Conservation (phyloP, 805 yeast genomes). For the Spathaspora sp. region DNA sequence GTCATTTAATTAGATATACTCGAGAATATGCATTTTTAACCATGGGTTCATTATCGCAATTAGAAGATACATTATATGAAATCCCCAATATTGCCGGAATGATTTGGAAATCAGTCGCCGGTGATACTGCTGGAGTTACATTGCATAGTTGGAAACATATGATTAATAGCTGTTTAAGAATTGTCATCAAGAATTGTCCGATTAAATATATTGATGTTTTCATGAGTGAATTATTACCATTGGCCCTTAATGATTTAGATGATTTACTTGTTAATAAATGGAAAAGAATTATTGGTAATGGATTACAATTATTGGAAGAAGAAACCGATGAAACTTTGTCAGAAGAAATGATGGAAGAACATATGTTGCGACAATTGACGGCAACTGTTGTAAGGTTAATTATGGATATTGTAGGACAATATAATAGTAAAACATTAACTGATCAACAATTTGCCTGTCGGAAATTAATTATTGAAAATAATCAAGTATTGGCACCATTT, state of each 20-base stretch:
- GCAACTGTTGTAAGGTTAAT: constrained; percentile 85
- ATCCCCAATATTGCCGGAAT: constrained; percentile 75
- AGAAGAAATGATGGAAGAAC: constrained; percentile 99
- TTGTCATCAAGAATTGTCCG: constrained; percentile 88
- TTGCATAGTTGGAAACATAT: constrained; percentile 97
- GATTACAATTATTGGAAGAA: constrained; percentile 52
- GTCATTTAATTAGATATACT: constrained; percentile 92
- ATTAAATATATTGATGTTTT: constrained; percentile 60
- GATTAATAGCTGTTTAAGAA: constrained; percentile 83
- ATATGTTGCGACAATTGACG: constrained; percentile 85
- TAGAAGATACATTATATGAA: constrained; percentile 85
- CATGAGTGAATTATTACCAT: constrained; percentile 76
- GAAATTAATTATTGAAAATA: constrained; percentile 59
- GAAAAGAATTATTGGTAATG: constrained; percentile 61
- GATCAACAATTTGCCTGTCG: constrained; percentile 66
- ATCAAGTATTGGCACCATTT: constrained; percentile 72
- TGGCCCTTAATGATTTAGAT: constrained; percentile 69
- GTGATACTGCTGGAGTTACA: constrained; percentile 80
- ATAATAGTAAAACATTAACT: constrained; percentile 47
- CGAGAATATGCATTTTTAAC: constrained; percentile 93
- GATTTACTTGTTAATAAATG: constrained; percentile 70
- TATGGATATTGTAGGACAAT: constrained; percentile 85
- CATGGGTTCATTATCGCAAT: constrained; percentile 80
- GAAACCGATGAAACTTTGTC: constrained; percentile 79
- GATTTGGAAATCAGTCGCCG: constrained; percentile 85